Evolutionary conservation across 345 rosid genomes (phyloP), one percentile per base, ranked within the genome.

Genomic region (Gossypium longicalyx): DNA sequence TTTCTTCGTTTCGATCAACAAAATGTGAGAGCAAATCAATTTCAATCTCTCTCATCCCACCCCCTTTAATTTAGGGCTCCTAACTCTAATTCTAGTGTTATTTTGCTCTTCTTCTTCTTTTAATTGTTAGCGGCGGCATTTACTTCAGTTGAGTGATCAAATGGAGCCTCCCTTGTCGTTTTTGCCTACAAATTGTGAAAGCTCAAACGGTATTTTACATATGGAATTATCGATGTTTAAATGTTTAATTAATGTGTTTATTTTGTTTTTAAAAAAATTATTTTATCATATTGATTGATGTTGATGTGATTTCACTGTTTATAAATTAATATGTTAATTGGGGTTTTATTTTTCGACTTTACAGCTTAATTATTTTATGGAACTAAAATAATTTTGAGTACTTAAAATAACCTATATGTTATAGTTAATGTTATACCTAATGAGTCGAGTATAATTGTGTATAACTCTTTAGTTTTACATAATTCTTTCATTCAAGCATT

Each of bases 181-280:
- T 72, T 22, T 47, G 44, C 58, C 47, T 4, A 41, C 76, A 25
- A 45, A 58, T 60, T 41, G 2, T 16, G 56, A 25, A 25, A 5
- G 49, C 56, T 62, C 76, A 49, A 73, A 60, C 58, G 76, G 76
- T 73, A 73, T 60, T 41, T 34, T 22, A 7, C 25, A 11, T 59
- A 0, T 10, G 2, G 9, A 23, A 22, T 57, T 9, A 1, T 1
- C 3, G 9, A 34, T 23, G 41, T 34, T 34, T 34, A 34, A 34
- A 34, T 34, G 41, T 34, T 34, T 34, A 34, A 4, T 34, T 34
- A 2, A 27, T 52, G 17, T 15, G 9, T 3, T 68, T 6, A 5
- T 12, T 67, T 20, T 67, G 15, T 68, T 8, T 45, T 12, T 0
- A 0, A 29, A 29, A 29, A 29, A 27, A 27, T 4, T 29, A 29